A percentile compares a stretch with the other conserved stretches of the same genome.
These are phyloP conservation scores for Rhizopogon rudus DNA, from an alignment of 768 basidiomycete species.

Conservation along the genomic window DNA sequence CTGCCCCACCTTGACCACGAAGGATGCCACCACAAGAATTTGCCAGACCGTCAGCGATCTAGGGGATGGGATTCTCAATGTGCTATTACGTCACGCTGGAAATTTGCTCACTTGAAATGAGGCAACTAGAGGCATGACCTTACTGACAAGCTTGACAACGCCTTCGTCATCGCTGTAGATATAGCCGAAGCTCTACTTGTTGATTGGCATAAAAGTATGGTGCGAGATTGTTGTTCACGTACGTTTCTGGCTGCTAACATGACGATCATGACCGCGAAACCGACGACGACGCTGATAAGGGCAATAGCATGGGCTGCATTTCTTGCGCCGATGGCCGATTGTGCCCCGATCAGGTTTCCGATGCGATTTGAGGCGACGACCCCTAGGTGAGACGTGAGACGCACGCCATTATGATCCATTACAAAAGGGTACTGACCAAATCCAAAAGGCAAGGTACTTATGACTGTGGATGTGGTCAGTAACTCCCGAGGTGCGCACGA, in stretches of 20 bases:
- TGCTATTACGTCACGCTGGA: neutral
- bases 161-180: slow-evolving; percentile 61
- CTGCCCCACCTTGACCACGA: slow-evolving; percentile 38
- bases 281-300: slow-evolving; percentile 56
- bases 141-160: slow-evolving; percentile 44
- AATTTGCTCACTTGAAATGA: slow-evolving; percentile 40
- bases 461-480: slow-evolving; percentile 32
- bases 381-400: slow-evolving; percentile 25
- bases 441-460: slow-evolving; percentile 74
- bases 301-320: slow-evolving; percentile 60
- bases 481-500: neutral
- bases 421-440: slow-evolving; percentile 35
- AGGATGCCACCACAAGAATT: slow-evolving; percentile 47
- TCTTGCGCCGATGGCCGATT: slow-evolving; percentile 47
- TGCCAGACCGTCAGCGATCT: slow-evolving; percentile 49
- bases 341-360: slow-evolving; percentile 66
- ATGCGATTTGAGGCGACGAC: slow-evolving; percentile 70
- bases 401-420: neutral
- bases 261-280: slow-evolving; percentile 51
- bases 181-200: slow-evolving; percentile 50
- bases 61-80: neutral
- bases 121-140: slow-evolving; percentile 50
- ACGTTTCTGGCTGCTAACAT: slow-evolving; percentile 58
- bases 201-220: neutral
- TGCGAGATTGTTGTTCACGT: slow-evolving; percentile 11